Evolutionary conservation across 495 filamentous ascomycete genomes (phyloP).

Genomic region (Penicillium paradoxum): DNA sequence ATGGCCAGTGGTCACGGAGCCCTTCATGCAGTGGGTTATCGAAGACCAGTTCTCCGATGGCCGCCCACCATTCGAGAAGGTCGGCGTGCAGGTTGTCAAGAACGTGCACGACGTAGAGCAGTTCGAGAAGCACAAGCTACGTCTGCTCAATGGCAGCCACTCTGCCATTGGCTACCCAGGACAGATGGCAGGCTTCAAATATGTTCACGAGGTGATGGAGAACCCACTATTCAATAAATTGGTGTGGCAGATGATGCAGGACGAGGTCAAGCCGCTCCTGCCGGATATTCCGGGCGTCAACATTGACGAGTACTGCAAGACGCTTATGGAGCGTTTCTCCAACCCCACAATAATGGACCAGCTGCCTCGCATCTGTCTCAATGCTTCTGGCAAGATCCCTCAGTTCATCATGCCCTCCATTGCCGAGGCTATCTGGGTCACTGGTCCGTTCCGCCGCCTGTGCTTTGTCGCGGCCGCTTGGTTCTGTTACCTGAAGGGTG

Average conservation of each 20-base stretch:
- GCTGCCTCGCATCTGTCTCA: slow-evolving; percentile 42
- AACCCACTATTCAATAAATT: slow-evolving; percentile 37
- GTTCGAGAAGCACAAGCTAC: slow-evolving; percentile 49
- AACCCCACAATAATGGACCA: slow-evolving; percentile 47
- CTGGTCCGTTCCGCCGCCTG: slow-evolving; percentile 40
- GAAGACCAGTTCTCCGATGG: slow-evolving; percentile 46
- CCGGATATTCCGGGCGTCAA: slow-evolving; percentile 42
- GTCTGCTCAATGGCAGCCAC: slow-evolving; percentile 45
- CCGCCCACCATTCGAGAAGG: slow-evolving; percentile 43
- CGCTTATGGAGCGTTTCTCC: slow-evolving; percentile 45
- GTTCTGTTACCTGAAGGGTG: slow-evolving; percentile 42
- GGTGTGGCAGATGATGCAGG: slow-evolving; percentile 45
- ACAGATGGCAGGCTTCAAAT: slow-evolving; percentile 42
- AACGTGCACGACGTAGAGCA: slow-evolving; percentile 42
- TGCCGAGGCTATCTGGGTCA: slow-evolving; percentile 43
- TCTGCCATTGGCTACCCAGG: slow-evolving; percentile 43
- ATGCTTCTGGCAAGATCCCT: slow-evolving; percentile 46
- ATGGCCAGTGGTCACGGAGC: slow-evolving; percentile 48
- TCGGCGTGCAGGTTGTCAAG: slow-evolving; percentile 44
- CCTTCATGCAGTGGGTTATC: slow-evolving; percentile 48
- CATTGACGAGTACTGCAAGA: slow-evolving; percentile 43
- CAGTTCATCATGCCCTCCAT: slow-evolving; percentile 50
- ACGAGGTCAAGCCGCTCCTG: slow-evolving; percentile 45
- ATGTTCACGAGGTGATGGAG: slow-evolving; percentile 46
- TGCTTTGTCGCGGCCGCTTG: slow-evolving; percentile 43